Evolutionary conservation across 1,284 basidiomycete genomes (phyloP).

Genomic region (Phlebopus sp.): DNA sequence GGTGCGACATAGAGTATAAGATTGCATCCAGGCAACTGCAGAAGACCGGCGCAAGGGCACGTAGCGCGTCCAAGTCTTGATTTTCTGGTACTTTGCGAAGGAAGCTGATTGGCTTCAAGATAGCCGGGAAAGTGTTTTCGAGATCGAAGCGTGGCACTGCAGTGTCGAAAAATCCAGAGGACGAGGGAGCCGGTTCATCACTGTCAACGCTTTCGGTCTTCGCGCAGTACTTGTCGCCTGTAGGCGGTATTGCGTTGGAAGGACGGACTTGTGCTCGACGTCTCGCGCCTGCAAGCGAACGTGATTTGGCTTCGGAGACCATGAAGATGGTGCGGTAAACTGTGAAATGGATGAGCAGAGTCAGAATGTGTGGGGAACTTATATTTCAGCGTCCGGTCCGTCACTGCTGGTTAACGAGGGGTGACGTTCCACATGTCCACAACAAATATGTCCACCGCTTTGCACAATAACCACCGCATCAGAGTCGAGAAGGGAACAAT

Average conservation of each 20-base stretch:
- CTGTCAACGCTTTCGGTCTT: constrained; percentile 16
- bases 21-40: constrained; percentile 25
- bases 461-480: constrained; percentile 1
- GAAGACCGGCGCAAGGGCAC: constrained; percentile 25
- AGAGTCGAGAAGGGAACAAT: no score
- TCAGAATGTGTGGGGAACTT: neutral
- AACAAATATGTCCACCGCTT: neutral
- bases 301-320: constrained; percentile 2
- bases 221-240: neutral
- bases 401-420: neutral
- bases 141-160: constrained; percentile 23
- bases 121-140: constrained; percentile 32
- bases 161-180: constrained; percentile 1
- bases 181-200: constrained; percentile 13
- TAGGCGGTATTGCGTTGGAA: neutral
- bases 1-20: constrained; percentile 23
- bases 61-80: constrained; percentile 27
- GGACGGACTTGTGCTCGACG: neutral
- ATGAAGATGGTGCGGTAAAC: constrained; percentile 5
- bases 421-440: constrained; percentile 1
- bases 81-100: constrained; percentile 21
- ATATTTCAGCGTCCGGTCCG: constrained; percentile 9
- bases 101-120: constrained; percentile 25
- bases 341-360: neutral
- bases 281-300: constrained; percentile 13